Conservation (phyloP, 1,139 yeast species). For the Sugiyamaella japonica region DNA sequence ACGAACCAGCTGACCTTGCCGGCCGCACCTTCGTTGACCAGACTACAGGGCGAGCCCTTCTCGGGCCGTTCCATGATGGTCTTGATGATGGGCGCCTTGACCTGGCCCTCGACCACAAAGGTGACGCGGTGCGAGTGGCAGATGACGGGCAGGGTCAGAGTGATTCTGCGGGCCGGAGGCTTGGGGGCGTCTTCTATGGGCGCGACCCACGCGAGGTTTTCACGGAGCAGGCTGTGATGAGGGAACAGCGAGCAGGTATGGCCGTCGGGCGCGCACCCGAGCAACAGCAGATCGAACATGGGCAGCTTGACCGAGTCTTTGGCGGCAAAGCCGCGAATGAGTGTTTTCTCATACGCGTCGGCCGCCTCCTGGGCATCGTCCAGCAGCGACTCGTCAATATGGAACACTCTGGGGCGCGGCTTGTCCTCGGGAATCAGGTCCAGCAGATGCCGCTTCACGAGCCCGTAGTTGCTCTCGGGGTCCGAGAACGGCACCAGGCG, state of each 20-base stretch:
- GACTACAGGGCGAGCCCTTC: conserved; percentile 90
- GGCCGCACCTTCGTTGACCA: conserved; percentile 94
- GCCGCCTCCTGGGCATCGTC: conserved; percentile 94
- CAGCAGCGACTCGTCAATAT: conserved; percentile 74
- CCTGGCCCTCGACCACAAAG: conserved; percentile 93
- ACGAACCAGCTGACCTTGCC: conserved; percentile 98
- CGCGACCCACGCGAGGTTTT: conserved; percentile 92
- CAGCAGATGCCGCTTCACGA: conserved; percentile 77
- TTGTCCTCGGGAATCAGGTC: conserved; percentile 56
- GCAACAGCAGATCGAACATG: conserved; percentile 81
- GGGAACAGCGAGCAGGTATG: conserved; percentile 97
- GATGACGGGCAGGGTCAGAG: conserved; percentile 91
- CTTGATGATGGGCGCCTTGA: conserved; percentile 90
- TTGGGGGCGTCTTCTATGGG: conserved; percentile 92
- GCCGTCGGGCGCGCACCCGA: conserved; percentile 99
- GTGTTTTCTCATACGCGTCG: conserved; percentile 81
- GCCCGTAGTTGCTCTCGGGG: conserved; percentile 85
- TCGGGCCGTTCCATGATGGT: conserved; percentile 97
- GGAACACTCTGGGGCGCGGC: conserved; percentile 70
- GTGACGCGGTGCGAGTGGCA: conserved; percentile 92
- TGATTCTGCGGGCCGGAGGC: conserved; percentile 85
- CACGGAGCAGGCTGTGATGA: conserved; percentile 83
- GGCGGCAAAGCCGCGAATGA: conserved; percentile 90
- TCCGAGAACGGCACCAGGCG: conserved; percentile 86
- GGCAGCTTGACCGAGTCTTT: conserved; percentile 95